phyloP scores from a whole-genome alignment of 1,284 basidiomycete species.

The Filobasidium uniguttulatum region DNA sequence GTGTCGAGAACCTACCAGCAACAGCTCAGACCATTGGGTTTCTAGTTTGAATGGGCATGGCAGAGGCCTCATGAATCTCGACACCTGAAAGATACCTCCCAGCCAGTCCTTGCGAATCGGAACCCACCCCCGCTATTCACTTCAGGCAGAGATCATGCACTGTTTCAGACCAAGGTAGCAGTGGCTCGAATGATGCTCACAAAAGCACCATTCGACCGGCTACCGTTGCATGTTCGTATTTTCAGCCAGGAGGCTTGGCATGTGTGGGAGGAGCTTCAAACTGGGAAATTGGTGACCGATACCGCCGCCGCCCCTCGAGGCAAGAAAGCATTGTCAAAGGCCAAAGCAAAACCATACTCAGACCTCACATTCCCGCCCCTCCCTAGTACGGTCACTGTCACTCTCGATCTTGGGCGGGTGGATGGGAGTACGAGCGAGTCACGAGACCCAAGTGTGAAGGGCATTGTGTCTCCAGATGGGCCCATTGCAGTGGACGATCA shows the following conservation, averaged over 20 bases:
- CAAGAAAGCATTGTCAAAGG: background rate
- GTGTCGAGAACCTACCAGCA: background rate
- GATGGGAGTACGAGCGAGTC: slow-evolving; percentile 47
- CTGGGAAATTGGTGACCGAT: too few species aligned
- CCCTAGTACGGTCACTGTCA: slow-evolving; percentile 42
- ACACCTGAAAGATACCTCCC: slow-evolving; percentile 24
- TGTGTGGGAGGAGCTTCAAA: slow-evolving; percentile 16
- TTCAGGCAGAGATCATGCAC: background rate
- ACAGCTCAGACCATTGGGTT: background rate
- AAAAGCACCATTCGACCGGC: slow-evolving; percentile 21
- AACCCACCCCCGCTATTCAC: background rate
- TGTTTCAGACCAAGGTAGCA: slow-evolving; percentile 21
- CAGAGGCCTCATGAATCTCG: slow-evolving; percentile 49
- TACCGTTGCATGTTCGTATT: slow-evolving; percentile 45
- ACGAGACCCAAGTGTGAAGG: slow-evolving; percentile 41
- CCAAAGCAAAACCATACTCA: background rate
- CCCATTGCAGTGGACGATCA: slow-evolving; percentile 54
- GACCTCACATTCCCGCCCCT: slow-evolving; percentile 17
- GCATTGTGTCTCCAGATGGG: slow-evolving; percentile 19
- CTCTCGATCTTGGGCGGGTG: slow-evolving; percentile 55
- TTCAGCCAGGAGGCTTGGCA: slow-evolving; percentile 46
- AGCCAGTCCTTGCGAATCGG: background rate
- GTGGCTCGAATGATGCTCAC: slow-evolving; percentile 30
- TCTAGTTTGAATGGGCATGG: slow-evolving; percentile 85
- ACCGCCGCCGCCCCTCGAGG: background rate